Percentiles rank a stretch among this genome's conserved stretches.
These are phyloP conservation scores for Brasilioporus rufonigricans DNA, from an alignment of 768 basidiomycete genomes.

Conservation along the genomic window DNA sequence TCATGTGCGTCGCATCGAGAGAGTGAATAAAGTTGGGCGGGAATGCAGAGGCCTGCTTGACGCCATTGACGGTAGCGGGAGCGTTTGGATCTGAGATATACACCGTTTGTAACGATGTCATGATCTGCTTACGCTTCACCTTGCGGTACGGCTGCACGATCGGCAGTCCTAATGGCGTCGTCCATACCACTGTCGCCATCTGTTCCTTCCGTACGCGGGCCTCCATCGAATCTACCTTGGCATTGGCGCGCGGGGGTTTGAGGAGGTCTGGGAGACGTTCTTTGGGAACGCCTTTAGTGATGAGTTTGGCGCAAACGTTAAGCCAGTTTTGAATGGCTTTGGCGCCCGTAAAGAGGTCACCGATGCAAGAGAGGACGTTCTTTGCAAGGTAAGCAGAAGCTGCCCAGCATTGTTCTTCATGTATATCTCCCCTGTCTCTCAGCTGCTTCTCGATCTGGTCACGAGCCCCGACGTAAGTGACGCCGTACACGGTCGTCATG, in stretches of 20 bases:
- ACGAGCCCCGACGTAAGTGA: slow-evolving; percentile 92
- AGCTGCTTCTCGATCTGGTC: slow-evolving; percentile 94
- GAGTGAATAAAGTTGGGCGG: slow-evolving; percentile 99
- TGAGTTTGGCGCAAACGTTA: slow-evolving; percentile 75
- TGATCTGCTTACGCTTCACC: slow-evolving; percentile 74
- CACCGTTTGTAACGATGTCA: slow-evolving; percentile 82
- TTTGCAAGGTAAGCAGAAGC: slow-evolving; percentile 80
- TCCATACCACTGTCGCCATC: slow-evolving; percentile 97
- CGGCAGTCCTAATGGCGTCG: slow-evolving; percentile 90
- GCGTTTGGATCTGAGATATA: slow-evolving; percentile 85
- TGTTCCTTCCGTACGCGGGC: slow-evolving; percentile 72
- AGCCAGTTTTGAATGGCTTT: slow-evolving; percentile 92
- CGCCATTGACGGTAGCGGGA: slow-evolving; percentile 73
- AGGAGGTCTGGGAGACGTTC: slow-evolving; percentile 55
- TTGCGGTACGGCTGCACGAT: slow-evolving; percentile 97
- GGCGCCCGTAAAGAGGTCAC: slow-evolving; percentile 91
- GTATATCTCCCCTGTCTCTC: slow-evolving; percentile 68
- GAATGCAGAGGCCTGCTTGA: slow-evolving; percentile 94
- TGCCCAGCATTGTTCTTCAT: slow-evolving; percentile 68
- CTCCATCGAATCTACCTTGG: slow-evolving; percentile 23
- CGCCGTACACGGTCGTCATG: slow-evolving; percentile 99
- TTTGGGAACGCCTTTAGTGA: slow-evolving; percentile 81
- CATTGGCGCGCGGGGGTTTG: slow-evolving; percentile 8
- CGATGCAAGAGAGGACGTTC: slow-evolving; percentile 77
- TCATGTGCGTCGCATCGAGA: slow-evolving; percentile 98